Evolutionary conservation across 1,284 basidiomycete genomes (phyloP).

Genomic region (Ganoderma meredithae): DNA sequence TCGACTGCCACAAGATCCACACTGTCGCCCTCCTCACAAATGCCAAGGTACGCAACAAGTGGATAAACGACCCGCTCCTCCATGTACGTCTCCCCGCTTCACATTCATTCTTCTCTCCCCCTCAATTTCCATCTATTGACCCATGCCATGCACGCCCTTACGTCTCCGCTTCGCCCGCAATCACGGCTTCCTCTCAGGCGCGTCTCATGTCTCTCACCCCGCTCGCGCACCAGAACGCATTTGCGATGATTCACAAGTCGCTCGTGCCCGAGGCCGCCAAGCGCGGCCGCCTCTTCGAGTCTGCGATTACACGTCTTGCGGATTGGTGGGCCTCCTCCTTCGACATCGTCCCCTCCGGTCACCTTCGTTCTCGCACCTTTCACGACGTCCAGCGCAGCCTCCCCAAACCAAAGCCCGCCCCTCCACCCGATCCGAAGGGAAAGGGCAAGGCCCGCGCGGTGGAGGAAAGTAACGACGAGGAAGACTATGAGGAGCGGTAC

Average conservation of each 20-base stretch:
- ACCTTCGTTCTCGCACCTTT: slow-evolving; percentile 78
- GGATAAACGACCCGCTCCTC: slow-evolving; percentile 85
- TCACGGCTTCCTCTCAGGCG: slow-evolving; percentile 58
- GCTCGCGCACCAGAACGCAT: slow-evolving; percentile 78
- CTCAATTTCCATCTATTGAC: neutral
- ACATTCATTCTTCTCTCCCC: slow-evolving; percentile 15
- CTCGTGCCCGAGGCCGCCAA: slow-evolving; percentile 80
- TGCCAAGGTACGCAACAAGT: slow-evolving; percentile 80
- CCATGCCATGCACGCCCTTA: neutral
- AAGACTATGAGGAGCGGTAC: slow-evolving; percentile 43
- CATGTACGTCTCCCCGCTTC: slow-evolving; percentile 64
- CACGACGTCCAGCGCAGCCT: slow-evolving; percentile 67
- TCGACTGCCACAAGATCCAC: slow-evolving; percentile 89
- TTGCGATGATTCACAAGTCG: slow-evolving; percentile 84
- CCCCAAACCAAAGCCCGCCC: slow-evolving; percentile 41
- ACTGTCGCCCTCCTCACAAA: slow-evolving; percentile 83
- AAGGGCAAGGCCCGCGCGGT: slow-evolving; percentile 37
- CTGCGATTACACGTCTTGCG: slow-evolving; percentile 74
- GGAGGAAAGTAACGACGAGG: slow-evolving; percentile 49
- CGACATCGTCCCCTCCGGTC: slow-evolving; percentile 66
- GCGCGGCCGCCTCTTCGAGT: slow-evolving; percentile 87
- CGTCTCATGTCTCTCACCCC: slow-evolving; percentile 88
- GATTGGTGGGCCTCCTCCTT: slow-evolving; percentile 86
- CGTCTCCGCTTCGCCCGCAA: neutral
- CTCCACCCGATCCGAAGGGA: slow-evolving; percentile 42